Evolutionary conservation across 192 early-diverging fungal species (phyloP).

Genomic region (Umbelopsis sp.): DNA sequence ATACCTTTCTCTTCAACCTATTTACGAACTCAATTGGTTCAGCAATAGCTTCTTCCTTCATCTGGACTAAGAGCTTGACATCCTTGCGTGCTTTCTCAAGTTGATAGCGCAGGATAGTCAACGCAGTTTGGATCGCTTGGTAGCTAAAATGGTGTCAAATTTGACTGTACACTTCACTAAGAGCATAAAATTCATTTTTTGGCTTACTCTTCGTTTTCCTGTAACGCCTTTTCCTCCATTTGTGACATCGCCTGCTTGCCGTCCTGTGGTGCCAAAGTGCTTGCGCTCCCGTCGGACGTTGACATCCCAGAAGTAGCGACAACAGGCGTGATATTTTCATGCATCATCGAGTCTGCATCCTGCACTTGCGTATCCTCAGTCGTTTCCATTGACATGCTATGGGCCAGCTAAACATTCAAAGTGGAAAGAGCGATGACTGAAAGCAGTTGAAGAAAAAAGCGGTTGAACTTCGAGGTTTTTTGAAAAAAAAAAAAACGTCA

Average conservation of each 20-base stretch:
- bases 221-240: not conserved
- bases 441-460: not conserved
- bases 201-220: conserved; percentile 12
- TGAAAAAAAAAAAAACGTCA: conserved; percentile 12
- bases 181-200: not conserved
- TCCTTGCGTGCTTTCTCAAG: conserved; percentile 48
- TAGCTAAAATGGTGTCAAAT: conserved; percentile 25
- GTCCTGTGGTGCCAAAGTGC: not conserved
- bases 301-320: not conserved
- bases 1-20: conserved; percentile 45
- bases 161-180: not conserved
- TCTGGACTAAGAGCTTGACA: conserved; percentile 35
- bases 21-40: conserved; percentile 50
- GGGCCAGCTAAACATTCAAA: conserved; percentile 10
- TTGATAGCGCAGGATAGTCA: conserved; percentile 39
- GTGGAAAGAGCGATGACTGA: not conserved
- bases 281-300: not conserved
- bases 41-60: conserved; percentile 46
- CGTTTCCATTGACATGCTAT: conserved; percentile 17
- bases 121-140: conserved; percentile 26
- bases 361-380: conserved; percentile 3
- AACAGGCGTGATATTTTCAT: not conserved
- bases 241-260: not conserved
- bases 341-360: not conserved
- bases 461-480: not conserved